Evolutionary conservation across 2,329 filamentous ascomycete genomes (phyloP).

Genomic region (Xylariaceae sp.): DNA sequence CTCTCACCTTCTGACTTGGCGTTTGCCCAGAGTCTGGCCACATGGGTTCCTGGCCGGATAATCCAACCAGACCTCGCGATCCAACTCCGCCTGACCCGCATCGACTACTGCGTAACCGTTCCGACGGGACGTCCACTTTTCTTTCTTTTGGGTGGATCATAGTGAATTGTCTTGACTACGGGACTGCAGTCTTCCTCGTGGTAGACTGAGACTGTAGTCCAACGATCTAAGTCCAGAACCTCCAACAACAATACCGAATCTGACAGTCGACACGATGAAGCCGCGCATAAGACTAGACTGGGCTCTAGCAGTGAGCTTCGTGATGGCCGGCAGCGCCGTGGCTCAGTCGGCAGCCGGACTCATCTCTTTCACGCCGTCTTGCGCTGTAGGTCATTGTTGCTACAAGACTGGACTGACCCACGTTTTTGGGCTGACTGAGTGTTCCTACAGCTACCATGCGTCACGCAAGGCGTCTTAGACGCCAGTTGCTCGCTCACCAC

Average conservation of each 20-base stretch:
- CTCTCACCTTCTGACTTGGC: background rate
- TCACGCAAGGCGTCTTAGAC: background rate
- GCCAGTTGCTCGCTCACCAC: conserved; percentile 10
- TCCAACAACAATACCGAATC: background rate
- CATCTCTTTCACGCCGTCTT: background rate
- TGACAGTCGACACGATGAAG: background rate
- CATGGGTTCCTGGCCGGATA: too few relatives aligned
- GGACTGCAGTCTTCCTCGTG: too few relatives aligned
- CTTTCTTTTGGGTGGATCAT: background rate
- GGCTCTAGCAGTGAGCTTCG: background rate
- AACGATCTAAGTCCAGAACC: background rate
- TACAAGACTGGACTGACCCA: background rate
- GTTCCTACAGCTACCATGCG: background rate
- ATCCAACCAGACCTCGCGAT: background rate
- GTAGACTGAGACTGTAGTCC: background rate
- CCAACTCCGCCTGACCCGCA: background rate
- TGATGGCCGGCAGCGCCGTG: background rate
- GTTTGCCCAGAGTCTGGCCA: too few relatives aligned
- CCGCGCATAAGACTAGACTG: background rate
- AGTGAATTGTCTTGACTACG: too few relatives aligned
- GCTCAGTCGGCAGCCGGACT: background rate
- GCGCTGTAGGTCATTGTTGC: background rate
- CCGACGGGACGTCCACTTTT: background rate
- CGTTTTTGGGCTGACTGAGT: background rate
- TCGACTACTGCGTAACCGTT: background rate